Percentiles rank a stretch among this genome's conserved stretches.
These are phyloP conservation scores for Xylaria nigripes DNA, from an alignment of 495 filamentous ascomycete genomes.

Conservation along the genomic window DNA sequence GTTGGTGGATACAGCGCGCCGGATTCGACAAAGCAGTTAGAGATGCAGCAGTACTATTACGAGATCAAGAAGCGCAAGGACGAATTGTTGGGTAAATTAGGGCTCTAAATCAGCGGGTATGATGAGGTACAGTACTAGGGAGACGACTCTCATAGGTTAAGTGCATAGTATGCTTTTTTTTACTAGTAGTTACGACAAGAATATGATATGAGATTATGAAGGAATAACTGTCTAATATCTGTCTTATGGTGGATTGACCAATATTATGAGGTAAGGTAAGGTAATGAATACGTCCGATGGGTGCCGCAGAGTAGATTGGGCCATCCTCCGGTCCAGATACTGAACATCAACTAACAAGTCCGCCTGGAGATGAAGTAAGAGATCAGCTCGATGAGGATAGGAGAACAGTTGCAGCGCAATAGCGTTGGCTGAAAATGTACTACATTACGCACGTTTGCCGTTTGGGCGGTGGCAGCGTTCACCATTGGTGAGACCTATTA, in stretches of 20 bases:
- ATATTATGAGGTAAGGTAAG: background rate
- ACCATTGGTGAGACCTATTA: constrained; percentile 4
- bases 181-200: too few species aligned
- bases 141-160: background rate
- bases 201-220: too few species aligned
- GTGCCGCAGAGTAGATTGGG: too few species aligned
- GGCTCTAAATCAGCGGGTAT: background rate
- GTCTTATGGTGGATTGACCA: background rate
- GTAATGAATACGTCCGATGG: background rate
- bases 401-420: background rate
- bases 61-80: constrained; percentile 14
- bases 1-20: constrained; percentile 12
- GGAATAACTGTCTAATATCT: background rate
- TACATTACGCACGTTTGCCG: constrained; percentile 5
- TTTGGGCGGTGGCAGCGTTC: constrained; percentile 8
- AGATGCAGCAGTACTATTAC: constrained; percentile 20
- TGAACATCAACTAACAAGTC: background rate
- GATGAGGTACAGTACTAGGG: background rate
- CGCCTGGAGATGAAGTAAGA: constrained; percentile 3
- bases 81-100: constrained; percentile 4
- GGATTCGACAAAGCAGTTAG: constrained; percentile 11
- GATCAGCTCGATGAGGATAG: constrained; percentile 6
- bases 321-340: background rate
- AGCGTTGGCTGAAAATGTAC: constrained; percentile 13
- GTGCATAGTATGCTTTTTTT: too few species aligned